Evolutionary conservation across 73 alveolate species (phyloP), one percentile per base, ranked within the genome.

Genomic region (Paraurostyla sp.): DNA sequence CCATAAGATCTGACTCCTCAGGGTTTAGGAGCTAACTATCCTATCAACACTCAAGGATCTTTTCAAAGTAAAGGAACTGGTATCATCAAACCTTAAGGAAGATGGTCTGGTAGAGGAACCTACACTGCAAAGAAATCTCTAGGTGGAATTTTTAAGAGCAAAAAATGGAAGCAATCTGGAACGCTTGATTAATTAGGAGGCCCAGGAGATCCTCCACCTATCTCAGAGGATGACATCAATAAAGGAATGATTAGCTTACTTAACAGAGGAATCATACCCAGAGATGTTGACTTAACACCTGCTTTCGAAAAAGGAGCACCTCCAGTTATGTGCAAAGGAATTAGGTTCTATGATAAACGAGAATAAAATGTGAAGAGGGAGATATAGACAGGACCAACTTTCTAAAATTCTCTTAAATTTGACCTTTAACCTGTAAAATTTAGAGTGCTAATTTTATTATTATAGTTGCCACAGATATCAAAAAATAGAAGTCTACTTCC

Each of bases 231-330:
- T 78, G 99, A 97, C 85, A 94, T 97, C 32, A 42, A 91, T 51
- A 95, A 95, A 87, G 99, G 99, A 23, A 76, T 97, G 94, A 84
- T 85, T 51, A 96, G 95, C 85, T 68, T 97, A 75, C 90, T 97
- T 33, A 93, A 93, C 51, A 91, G 88, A 84, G 98, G 99, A 0
- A 86, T 91, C 30, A 93, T 97, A 59, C 99, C 99, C 16, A 96
- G 92, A 92, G 97, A 91, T 80, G 98, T 97, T 9, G 99, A 97
- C 92, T 92, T 97, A 36, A 93, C 98, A 25, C 99, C 99, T 11
- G 97, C 98, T 11, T 95, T 97, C 50, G 93, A 92, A 35, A 94
- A 89, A 57, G 99, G 98, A 36, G 99, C 98, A 27, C 96, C 98
- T 63, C 98, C 99, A 16, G 86, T 97, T 30, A 80, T 65, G 60